Conservation (phyloP, 345 rosid genomes). For the Acer negundo region DNA sequence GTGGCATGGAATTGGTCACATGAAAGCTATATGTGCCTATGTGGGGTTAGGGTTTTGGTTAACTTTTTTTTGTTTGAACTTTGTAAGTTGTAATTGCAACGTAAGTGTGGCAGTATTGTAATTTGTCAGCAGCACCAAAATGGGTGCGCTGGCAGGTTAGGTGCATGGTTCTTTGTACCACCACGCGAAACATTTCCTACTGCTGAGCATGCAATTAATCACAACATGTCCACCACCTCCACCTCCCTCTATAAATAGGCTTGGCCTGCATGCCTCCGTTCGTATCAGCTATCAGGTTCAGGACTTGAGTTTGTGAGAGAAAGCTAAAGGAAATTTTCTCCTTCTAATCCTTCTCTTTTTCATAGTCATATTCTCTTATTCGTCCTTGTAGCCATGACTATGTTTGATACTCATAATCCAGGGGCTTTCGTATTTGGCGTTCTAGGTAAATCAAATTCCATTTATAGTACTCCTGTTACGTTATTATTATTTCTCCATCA, state of each 20-base stretch:
- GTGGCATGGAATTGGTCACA: background rate
- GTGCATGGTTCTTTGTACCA: background rate
- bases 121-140: background rate
- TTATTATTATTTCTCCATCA: background rate
- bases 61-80: too few relatives aligned
- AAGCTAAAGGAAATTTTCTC: background rate
- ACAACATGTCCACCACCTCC: background rate
- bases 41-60: too few relatives aligned
- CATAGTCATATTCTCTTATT: background rate
- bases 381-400: constrained; percentile 17
- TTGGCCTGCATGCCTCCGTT: background rate
- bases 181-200: background rate
- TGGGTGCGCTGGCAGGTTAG: constrained; percentile 1
- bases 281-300: background rate
- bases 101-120: background rate
- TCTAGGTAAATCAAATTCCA: constrained; percentile 6
- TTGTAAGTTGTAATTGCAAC: too few relatives aligned
- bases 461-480: too few relatives aligned
- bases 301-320: constrained; percentile 1
- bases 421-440: constrained; percentile 34
- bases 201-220: background rate
- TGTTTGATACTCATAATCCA: constrained; percentile 25
- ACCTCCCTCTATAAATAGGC: constrained; percentile 3
- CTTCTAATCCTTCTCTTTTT: background rate
- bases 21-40: background rate